phyloP scores from a whole-genome alignment of 116 monocot genomes.

The Thalassia testudinum region DNA sequence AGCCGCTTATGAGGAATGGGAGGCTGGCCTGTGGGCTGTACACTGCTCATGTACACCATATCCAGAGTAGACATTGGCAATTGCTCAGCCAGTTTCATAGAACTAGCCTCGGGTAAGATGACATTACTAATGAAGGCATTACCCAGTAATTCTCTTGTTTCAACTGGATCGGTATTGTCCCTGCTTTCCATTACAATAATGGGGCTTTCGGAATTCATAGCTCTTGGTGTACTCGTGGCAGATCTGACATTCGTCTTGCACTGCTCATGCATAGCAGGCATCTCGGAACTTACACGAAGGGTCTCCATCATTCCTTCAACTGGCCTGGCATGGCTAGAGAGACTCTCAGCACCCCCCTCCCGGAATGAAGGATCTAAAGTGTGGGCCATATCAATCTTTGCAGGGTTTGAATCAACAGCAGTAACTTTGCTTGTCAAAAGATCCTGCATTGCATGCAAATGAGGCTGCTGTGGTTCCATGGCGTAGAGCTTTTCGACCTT shows the following conservation, averaged over 20 bases:
- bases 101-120: conserved; percentile 7
- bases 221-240: conserved; percentile 1
- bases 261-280: not conserved
- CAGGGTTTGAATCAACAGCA: too few relatives aligned
- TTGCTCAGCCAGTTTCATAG: conserved; percentile 8
- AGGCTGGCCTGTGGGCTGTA: conserved; percentile 6
- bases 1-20: conserved; percentile 20
- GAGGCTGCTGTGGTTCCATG: too few relatives aligned
- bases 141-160: not conserved
- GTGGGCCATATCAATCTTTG: conserved; percentile 4
- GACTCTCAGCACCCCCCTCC: conserved; percentile 1
- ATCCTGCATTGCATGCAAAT: too few relatives aligned
- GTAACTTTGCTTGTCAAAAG: too few relatives aligned
- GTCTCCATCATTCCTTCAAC: conserved; percentile 8
- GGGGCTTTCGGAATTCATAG: conserved; percentile 8
- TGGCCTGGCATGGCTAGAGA: conserved; percentile 5
- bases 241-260: conserved; percentile 4
- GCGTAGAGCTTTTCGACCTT: too few relatives aligned
- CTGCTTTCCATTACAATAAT: conserved; percentile 4
- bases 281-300: conserved; percentile 4
- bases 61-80: conserved; percentile 4
- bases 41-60: too few relatives aligned
- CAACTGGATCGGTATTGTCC: conserved; percentile 7
- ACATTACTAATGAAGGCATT: not conserved
- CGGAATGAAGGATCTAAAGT: conserved; percentile 3